These are phyloP conservation scores for Begonia masoniana DNA, from an alignment of 306 rosid genomes.

Conservation along the genomic window DNA sequence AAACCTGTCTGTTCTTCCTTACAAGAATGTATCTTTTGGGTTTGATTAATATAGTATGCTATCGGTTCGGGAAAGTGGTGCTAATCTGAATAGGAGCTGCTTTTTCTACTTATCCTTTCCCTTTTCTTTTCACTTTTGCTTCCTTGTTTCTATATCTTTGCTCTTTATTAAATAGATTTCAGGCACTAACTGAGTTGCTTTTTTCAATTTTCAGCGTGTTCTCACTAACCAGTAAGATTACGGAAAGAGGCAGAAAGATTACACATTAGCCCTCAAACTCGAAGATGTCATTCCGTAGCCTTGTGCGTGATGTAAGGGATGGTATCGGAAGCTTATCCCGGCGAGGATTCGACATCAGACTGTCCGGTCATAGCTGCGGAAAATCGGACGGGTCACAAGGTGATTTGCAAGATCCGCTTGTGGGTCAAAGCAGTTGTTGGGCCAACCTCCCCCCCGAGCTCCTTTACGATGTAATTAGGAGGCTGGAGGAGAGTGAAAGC, in stretches of 20 bases:
- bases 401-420: slow-evolving; percentile 38
- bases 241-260: background rate
- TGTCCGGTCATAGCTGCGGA: slow-evolving; percentile 59
- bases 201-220: slow-evolving; percentile 9
- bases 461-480: slow-evolving; percentile 62
- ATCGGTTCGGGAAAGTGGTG: background rate
- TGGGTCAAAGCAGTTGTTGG: slow-evolving; percentile 62
- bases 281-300: slow-evolving; percentile 85
- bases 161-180: slow-evolving; percentile 9
- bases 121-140: slow-evolving; percentile 1
- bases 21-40: too few relatives aligned
- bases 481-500: slow-evolving; percentile 82
- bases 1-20: too few relatives aligned
- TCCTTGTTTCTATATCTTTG: background rate
- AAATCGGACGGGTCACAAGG: slow-evolving; percentile 53
- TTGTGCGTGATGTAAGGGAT: slow-evolving; percentile 81
- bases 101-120: background rate
- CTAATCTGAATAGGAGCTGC: slow-evolving; percentile 2
- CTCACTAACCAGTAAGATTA: too few relatives aligned
- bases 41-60: background rate
- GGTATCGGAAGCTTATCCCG: slow-evolving; percentile 86
- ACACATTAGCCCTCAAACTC: background rate
- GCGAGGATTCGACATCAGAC: slow-evolving; percentile 65
- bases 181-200: slow-evolving; percentile 4
- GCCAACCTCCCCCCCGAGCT: slow-evolving; percentile 86